Conservation (phyloP, 2,329 filamentous ascomycete species). For the Dothistroma pini region DNA sequence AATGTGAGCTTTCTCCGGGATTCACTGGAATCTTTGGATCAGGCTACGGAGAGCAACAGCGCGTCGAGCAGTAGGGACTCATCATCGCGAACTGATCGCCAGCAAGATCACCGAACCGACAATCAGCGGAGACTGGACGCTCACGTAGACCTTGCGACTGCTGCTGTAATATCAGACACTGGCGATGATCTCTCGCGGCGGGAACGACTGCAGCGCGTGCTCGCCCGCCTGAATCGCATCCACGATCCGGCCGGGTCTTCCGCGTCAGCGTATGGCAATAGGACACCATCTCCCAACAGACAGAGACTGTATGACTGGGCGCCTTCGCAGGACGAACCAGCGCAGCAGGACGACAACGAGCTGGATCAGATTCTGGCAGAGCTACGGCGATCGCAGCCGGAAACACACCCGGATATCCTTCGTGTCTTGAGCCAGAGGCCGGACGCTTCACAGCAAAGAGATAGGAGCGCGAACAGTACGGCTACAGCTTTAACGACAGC, state of each 20-base stretch:
- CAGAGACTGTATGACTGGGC: constrained; percentile 61
- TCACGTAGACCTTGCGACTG: neutral
- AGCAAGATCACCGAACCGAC: neutral
- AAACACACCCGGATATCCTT: constrained; percentile 39
- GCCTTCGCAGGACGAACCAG: constrained; percentile 42
- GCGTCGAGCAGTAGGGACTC: neutral
- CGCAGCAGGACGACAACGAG: constrained; percentile 36
- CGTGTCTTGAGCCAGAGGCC: constrained; percentile 37
- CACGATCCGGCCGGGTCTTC: constrained; percentile 35
- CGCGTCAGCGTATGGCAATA: constrained; percentile 50
- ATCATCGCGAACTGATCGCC: neutral
- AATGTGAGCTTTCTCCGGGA: constrained; percentile 52
- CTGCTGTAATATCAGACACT: constrained; percentile 16
- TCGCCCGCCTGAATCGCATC: constrained; percentile 44
- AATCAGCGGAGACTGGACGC: constrained; percentile 2
- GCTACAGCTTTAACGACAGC: constrained; percentile 29
- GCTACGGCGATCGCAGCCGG: constrained; percentile 38
- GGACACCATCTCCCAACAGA: constrained; percentile 46
- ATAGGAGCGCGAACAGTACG: constrained; percentile 25
- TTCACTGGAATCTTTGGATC: constrained; percentile 34
- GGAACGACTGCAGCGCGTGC: constrained; percentile 43
- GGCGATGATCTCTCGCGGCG: constrained; percentile 39
- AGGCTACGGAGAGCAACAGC: constrained; percentile 6
- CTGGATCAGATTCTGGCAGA: constrained; percentile 41
- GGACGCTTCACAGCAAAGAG: constrained; percentile 32